Conservation (phyloP, 805 yeast species). For the Starmerella bombicola region DNA sequence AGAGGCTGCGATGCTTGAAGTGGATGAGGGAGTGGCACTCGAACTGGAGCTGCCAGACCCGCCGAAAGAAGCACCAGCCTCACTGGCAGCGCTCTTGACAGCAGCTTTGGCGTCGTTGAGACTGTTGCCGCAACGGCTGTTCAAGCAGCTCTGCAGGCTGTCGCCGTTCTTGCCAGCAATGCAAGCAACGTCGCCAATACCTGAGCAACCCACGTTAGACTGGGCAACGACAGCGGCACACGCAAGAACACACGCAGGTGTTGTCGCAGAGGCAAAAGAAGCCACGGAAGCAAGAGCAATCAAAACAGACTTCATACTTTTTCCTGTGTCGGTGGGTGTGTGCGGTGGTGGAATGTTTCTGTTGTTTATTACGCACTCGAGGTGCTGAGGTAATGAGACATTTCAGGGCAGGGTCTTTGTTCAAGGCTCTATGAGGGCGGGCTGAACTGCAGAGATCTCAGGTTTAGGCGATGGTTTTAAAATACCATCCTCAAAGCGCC, state of each 20-base stretch:
- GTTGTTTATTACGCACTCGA: conserved; percentile 1
- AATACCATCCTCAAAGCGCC: no score
- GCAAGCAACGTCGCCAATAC: conserved; percentile 55
- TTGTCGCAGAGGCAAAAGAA: conserved; percentile 37
- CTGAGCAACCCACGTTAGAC: conserved; percentile 24
- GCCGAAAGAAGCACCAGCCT: conserved; percentile 11
- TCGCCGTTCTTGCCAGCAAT: conserved; percentile 45
- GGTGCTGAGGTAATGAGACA: conserved; percentile 1
- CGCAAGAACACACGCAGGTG: conserved; percentile 87
- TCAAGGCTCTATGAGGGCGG: no score
- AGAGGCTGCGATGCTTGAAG: conserved; percentile 9
- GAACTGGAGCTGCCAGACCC: conserved; percentile 7
- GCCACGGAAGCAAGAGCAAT: conserved; percentile 30
- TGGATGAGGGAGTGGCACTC: conserved; percentile 11
- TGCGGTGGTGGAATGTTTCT: conserved; percentile 2
- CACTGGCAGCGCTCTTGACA: conserved; percentile 33
- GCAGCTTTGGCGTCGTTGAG: conserved; percentile 47
- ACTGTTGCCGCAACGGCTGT: conserved; percentile 55
- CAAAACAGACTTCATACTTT: conserved; percentile 20
- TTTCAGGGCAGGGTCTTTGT: no score
- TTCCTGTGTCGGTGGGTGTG: neutral
- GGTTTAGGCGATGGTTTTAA: no score
- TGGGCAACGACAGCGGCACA: conserved; percentile 61
- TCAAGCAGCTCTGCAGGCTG: conserved; percentile 50
- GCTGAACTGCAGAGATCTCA: no score